phyloP scores from a whole-genome alignment of 352 stramenopile genomes.

The Phytophthora fragariae region DNA sequence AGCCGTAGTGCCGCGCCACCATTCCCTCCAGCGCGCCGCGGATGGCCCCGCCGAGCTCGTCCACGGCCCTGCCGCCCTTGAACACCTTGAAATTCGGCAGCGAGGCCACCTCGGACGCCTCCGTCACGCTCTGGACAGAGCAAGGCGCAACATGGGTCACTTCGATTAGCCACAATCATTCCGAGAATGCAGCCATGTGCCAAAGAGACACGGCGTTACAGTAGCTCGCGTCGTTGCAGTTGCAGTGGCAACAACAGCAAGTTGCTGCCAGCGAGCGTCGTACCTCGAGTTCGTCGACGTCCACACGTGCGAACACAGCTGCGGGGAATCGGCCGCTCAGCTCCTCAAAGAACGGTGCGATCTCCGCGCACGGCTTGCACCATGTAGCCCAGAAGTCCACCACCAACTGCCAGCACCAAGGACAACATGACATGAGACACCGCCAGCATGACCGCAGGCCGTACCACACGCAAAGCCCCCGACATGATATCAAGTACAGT shows the following conservation, averaged over 20 bases:
- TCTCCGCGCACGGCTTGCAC: constrained; percentile 85
- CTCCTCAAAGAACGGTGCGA: constrained; percentile 79
- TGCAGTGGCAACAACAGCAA: background rate
- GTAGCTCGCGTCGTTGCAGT: background rate
- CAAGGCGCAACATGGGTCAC: background rate
- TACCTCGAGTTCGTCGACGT: constrained; percentile 81
- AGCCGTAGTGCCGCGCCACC: constrained; percentile 50
- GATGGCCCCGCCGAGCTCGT: background rate
- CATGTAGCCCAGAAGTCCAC: constrained; percentile 89
- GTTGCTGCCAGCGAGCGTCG: background rate
- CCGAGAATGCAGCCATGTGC: constrained; percentile 2
- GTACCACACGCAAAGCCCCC: background rate
- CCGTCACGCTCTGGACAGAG: constrained; percentile 52
- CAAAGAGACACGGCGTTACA: constrained; percentile 25
- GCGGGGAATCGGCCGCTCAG: constrained; percentile 64
- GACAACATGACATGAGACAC: constrained; percentile 1
- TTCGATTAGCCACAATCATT: too few relatives aligned
- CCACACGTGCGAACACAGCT: constrained; percentile 76
- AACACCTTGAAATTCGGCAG: constrained; percentile 96
- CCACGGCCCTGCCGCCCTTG: constrained; percentile 57
- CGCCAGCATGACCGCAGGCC: background rate
- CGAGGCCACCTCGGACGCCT: constrained; percentile 64
- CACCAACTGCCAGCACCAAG: constrained; percentile 53
- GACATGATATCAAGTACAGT: background rate
- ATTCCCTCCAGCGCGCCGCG: constrained; percentile 60